Evolutionary conservation across 2,329 filamentous ascomycete genomes (phyloP), one percentile per base, ranked within the genome.

Genomic region (Dothideomycetes sp.): DNA sequence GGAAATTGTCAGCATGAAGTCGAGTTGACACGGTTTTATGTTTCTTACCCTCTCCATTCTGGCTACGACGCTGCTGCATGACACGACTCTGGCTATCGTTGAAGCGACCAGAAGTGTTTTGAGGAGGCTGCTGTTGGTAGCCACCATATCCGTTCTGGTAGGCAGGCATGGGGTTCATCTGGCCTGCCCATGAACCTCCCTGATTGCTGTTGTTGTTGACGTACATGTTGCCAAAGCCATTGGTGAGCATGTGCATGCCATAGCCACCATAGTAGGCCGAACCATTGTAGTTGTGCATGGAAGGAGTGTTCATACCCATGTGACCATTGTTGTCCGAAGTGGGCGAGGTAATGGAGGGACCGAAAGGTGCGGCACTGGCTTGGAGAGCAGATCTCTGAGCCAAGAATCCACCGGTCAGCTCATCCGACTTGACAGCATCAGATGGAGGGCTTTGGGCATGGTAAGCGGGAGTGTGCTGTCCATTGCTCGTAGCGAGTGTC

Each of bases 291-390:
- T 52, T 49, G 37, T 52, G 45, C 51, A 57, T 55, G 43, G 43
- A 45, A 37, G 51, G 50, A 32, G 48, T 35, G 33, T 47, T 44
- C 19, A 49, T 17, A 16, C 29, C 27, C 15, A 19, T 12, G 12
- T 40, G 37, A 24, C 20, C 20, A 29, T 33, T 27, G 36, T 16
- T n/a, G 16, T 42, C 33, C 9, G 12, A 33, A 17, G 53, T 42
- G 30, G 54, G 45, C 16, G 51, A 58, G 11, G 67, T 67, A 22
- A 73, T 59, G 20, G 74, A 64, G 9, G 84, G 81, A 6, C 83
- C 84, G 57, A 94, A 95, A 0, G 86, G 74, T 32, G 82, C 69
- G 41, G 85, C 84, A 57, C 74, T 88, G 33, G 80, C 82, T 53
- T 95, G 88, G 25, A 95, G 70, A 32, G 76, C 77, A 32, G 85